These are phyloP conservation scores for Solanum etuberosum DNA, from an alignment of 257 asterid species.

Conservation along the genomic window DNA sequence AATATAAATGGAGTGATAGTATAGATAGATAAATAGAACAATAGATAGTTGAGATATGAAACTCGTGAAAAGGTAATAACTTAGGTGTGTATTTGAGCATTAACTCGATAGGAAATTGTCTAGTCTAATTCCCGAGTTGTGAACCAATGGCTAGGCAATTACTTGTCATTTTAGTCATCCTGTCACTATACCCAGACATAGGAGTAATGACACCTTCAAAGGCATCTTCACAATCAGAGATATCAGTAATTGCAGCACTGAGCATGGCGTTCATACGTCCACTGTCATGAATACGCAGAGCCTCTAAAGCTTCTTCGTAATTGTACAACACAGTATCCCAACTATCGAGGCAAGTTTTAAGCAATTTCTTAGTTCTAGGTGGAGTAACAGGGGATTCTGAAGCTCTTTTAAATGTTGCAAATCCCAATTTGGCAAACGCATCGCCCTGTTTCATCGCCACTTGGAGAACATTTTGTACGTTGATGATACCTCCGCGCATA, in stretches of 20 bases:
- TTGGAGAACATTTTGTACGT: background rate
- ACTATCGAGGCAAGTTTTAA: constrained; percentile 15
- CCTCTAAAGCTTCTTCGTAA: background rate
- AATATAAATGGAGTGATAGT: background rate
- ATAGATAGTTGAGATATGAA: background rate
- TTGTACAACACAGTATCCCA: constrained; percentile 7
- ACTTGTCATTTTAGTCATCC: constrained; percentile 16
- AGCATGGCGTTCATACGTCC: constrained; percentile 14
- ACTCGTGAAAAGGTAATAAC: background rate
- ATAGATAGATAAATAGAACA: background rate
- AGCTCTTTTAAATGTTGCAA: background rate
- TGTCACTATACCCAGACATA: background rate
- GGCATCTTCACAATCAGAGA: constrained; percentile 9
- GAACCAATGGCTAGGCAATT: constrained; percentile 13
- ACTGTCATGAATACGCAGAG: background rate
- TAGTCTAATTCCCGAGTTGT: background rate
- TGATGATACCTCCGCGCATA: background rate
- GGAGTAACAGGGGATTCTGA: constrained; percentile 5
- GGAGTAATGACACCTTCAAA: background rate
- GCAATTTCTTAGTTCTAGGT: background rate
- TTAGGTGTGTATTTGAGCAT: background rate
- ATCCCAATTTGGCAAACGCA: constrained; percentile 7
- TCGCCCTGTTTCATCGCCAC: background rate
- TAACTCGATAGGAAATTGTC: background rate
- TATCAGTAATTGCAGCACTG: constrained; percentile 11